phyloP scores from a whole-genome alignment of 345 rosid species.

The Boechera retrofracta region DNA sequence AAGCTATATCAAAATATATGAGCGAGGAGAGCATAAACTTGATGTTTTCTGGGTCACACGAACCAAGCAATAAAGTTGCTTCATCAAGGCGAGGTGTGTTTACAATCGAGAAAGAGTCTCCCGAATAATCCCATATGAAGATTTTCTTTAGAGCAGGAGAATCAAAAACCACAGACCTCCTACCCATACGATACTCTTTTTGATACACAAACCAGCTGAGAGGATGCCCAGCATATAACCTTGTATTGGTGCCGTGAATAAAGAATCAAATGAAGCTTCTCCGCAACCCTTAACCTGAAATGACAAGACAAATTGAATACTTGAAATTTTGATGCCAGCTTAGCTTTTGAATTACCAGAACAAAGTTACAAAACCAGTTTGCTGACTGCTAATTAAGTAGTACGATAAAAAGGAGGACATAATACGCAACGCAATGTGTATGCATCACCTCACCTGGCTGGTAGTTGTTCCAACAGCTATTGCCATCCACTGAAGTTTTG shows the following conservation, averaged over 20 bases:
- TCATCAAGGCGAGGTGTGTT: no score
- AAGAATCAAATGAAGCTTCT: slow-evolving; percentile 79
- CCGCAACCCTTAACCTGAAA: slow-evolving; percentile 90
- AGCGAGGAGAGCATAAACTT: no score
- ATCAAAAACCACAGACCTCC: no score
- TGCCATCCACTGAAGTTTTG: slow-evolving; percentile 88
- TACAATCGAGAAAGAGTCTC: no score
- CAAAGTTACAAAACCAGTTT: not conserved
- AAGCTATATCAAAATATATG: no score
- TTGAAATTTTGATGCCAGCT: slow-evolving; percentile 3
- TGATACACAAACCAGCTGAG: slow-evolving; percentile 93
- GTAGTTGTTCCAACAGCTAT: slow-evolving; percentile 94
- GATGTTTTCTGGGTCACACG: no score
- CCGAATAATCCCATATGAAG: no score
- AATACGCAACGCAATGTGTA: not conserved
- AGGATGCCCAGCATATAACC: slow-evolving; percentile 84
- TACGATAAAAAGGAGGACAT: not conserved
- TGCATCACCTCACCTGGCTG: slow-evolving; percentile 65
- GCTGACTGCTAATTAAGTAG: not conserved
- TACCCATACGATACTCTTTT: no score
- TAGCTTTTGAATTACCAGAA: slow-evolving; percentile 6
- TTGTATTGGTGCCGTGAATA: slow-evolving; percentile 87
- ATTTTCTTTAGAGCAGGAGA: no score
- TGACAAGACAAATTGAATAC: not conserved
- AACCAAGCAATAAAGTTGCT: no score